A percentile compares a stretch with the other conserved stretches of the same genome.
These are phyloP conservation scores for Cryptosporidium viatorum DNA, from an alignment of 169 alveolate genomes.

Conservation along the genomic window DNA sequence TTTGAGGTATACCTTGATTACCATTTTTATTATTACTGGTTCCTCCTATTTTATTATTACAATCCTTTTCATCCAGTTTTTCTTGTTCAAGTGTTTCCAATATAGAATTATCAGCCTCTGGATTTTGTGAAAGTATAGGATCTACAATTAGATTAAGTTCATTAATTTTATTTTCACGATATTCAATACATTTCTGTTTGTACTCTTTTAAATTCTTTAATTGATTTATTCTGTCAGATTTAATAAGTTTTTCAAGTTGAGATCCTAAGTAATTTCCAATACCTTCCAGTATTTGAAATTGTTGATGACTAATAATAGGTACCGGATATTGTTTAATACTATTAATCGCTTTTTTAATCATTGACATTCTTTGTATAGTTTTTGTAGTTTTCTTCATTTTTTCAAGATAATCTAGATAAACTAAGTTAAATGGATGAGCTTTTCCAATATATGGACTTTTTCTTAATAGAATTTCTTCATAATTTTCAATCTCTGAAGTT, in stretches of 20 bases:
- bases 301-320: conserved; percentile 40
- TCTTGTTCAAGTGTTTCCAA: conserved; percentile 1
- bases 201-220: conserved; percentile 9
- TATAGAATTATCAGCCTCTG: conserved; percentile 29
- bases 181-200: conserved; percentile 13
- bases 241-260: conserved; percentile 11
- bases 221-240: neutral
- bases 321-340: conserved; percentile 61
- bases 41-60: neutral
- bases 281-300: conserved; percentile 57
- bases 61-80: neutral
- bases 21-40: neutral
- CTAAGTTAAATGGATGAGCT: conserved; percentile 55
- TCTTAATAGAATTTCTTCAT: neutral
- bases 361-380: conserved; percentile 52
- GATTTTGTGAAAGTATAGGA: conserved; percentile 6
- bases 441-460: conserved; percentile 2
- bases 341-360: conserved; percentile 55
- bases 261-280: conserved; percentile 64
- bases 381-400: conserved; percentile 29
- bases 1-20: conserved; percentile 3
- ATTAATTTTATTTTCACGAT: conserved; percentile 11
- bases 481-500: neutral
- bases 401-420: conserved; percentile 51
- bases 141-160: conserved; percentile 35